A percentile compares a stretch with the other conserved stretches of the same genome.
phyloP scores from a whole-genome alignment of 768 basidiomycete genomes.

The Rhodotorula paludigena region DNA sequence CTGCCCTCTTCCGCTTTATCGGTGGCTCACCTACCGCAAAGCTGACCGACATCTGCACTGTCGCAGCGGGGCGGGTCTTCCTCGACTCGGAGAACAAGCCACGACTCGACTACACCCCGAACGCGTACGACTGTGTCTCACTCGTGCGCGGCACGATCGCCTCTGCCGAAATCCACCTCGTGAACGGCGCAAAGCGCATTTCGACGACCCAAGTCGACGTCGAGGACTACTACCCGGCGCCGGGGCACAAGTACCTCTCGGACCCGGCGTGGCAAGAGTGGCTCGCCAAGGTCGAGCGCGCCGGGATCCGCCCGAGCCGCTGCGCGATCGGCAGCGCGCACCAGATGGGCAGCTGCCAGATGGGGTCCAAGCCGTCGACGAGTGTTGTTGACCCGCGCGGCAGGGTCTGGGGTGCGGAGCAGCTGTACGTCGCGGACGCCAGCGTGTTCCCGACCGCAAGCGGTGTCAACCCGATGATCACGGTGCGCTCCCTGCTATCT shows the following conservation, averaged over 20 bases:
- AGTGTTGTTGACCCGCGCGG: slow-evolving; percentile 44
- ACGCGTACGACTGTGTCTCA: slow-evolving; percentile 37
- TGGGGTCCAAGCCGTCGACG: slow-evolving; percentile 39
- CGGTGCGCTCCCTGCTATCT: slow-evolving; percentile 1
- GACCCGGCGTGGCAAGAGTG: slow-evolving; percentile 37
- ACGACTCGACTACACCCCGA: slow-evolving; percentile 39
- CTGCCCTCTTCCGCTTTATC: background rate
- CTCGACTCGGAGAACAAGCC: slow-evolving; percentile 35
- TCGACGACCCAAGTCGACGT: slow-evolving; percentile 37
- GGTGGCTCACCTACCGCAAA: background rate
- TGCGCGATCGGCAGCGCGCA: slow-evolving; percentile 39
- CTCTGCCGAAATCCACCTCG: slow-evolving; percentile 35
- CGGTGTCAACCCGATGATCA: slow-evolving; percentile 37
- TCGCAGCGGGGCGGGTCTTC: slow-evolving; percentile 23
- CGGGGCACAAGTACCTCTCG: slow-evolving; percentile 15
- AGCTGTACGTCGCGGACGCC: slow-evolving; percentile 45
- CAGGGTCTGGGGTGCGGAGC: slow-evolving; percentile 42
- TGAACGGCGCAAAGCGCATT: slow-evolving; percentile 38
- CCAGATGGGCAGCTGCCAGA: slow-evolving; percentile 45
- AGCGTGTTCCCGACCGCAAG: slow-evolving; percentile 35
- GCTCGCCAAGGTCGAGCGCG: slow-evolving; percentile 34
- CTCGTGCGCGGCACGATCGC: slow-evolving; percentile 36
- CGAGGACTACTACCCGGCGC: slow-evolving; percentile 19
- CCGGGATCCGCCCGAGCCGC: slow-evolving; percentile 31
- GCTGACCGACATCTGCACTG: background rate